Evolutionary conservation across 2,329 filamentous ascomycete species (phyloP).

Genomic region (Teratosphaeria zuluensis): DNA sequence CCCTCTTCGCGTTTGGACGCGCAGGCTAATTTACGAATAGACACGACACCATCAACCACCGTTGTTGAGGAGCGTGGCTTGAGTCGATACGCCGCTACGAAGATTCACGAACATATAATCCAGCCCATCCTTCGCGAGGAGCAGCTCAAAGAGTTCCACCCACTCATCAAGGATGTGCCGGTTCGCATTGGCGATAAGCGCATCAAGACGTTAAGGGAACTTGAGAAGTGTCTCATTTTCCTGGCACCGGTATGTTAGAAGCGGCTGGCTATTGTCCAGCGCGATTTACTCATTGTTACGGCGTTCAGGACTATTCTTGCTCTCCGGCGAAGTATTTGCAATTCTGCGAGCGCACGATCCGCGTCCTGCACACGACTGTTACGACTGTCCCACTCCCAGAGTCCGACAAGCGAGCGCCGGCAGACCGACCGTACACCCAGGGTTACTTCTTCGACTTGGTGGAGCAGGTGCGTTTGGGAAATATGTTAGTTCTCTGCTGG

Average conservation of each 20-base stretch:
- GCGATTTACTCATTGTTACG: slow-evolving; percentile 57
- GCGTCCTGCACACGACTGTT: slow-evolving; percentile 81
- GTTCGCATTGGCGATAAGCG: slow-evolving; percentile 72
- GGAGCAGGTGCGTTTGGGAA: slow-evolving; percentile 51
- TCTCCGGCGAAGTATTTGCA: slow-evolving; percentile 69
- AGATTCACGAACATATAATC: slow-evolving; percentile 72
- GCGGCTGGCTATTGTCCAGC: slow-evolving; percentile 37
- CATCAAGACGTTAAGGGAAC: slow-evolving; percentile 81
- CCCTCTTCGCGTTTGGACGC: background rate
- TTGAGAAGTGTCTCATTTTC: slow-evolving; percentile 88
- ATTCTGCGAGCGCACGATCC: slow-evolving; percentile 85
- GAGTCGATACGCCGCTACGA: slow-evolving; percentile 59
- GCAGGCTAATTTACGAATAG: slow-evolving; percentile 1
- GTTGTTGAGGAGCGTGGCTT: slow-evolving; percentile 41
- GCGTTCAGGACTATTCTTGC: slow-evolving; percentile 60
- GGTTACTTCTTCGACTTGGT: slow-evolving; percentile 95
- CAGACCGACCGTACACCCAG: slow-evolving; percentile 86
- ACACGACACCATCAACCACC: background rate
- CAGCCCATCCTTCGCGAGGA: slow-evolving; percentile 66
- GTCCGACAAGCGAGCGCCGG: slow-evolving; percentile 71
- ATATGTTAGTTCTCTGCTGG: slow-evolving; percentile 3
- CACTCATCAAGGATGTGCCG: slow-evolving; percentile 68
- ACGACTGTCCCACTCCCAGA: slow-evolving; percentile 75
- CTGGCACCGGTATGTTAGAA: slow-evolving; percentile 78
- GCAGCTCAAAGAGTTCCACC: slow-evolving; percentile 68